phyloP scores from a whole-genome alignment of 2,329 filamentous ascomycete species.

The Bipolaris victoriae region DNA sequence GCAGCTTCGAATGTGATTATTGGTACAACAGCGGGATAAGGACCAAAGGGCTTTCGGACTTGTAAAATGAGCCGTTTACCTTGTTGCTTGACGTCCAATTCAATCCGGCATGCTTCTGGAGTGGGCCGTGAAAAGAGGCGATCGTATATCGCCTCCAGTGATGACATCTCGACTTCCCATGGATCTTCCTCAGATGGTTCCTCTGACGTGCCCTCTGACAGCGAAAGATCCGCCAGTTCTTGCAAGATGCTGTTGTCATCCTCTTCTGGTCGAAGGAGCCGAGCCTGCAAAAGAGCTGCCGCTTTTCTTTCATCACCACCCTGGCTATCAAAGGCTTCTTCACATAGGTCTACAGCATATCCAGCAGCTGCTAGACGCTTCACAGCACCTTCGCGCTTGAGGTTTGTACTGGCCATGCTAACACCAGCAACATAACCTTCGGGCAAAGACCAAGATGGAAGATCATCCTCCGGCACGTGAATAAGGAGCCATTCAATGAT shows the following conservation, averaged over 20 bases:
- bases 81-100: slow-evolving; percentile 60
- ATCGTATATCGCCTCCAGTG: slow-evolving; percentile 84
- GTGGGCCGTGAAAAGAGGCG: slow-evolving; percentile 63
- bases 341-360: slow-evolving; percentile 84
- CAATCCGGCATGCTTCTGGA: slow-evolving; percentile 71
- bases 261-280: slow-evolving; percentile 59
- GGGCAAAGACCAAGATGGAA: slow-evolving; percentile 90
- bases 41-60: slow-evolving; percentile 69
- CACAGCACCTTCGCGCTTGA: slow-evolving; percentile 80
- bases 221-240: slow-evolving; percentile 39
- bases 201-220: slow-evolving; percentile 52
- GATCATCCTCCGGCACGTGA: slow-evolving; percentile 94
- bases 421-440: slow-evolving; percentile 92
- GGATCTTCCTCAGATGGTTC: slow-evolving; percentile 56
- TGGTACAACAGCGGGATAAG: slow-evolving; percentile 73
- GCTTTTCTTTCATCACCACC: slow-evolving; percentile 75
- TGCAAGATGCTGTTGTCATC: slow-evolving; percentile 40
- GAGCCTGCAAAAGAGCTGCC: slow-evolving; percentile 78
- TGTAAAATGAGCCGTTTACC: slow-evolving; percentile 62
- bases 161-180: slow-evolving; percentile 86
- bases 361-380: slow-evolving; percentile 82
- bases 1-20: slow-evolving; percentile 71
- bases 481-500: slow-evolving; percentile 95
- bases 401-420: slow-evolving; percentile 79
- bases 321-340: slow-evolving; percentile 73